Percentiles rank a stretch among this genome's conserved stretches.
These are phyloP conservation scores for Exophiala lecanii-corni DNA, from an alignment of 2,329 filamentous ascomycete species.

Conservation along the genomic window DNA sequence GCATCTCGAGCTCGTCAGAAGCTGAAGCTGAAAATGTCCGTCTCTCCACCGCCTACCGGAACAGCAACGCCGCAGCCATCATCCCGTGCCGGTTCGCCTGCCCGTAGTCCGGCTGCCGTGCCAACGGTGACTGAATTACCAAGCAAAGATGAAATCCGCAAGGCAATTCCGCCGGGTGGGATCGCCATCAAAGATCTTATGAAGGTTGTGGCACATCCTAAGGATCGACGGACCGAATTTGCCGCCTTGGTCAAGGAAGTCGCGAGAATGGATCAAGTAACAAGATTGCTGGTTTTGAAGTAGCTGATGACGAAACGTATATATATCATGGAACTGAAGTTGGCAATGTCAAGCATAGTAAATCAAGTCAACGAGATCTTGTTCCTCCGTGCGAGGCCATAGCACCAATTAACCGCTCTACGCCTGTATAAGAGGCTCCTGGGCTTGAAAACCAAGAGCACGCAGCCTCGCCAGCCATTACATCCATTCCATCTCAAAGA, in stretches of 20 bases:
- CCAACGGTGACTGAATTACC: slow-evolving; percentile 32
- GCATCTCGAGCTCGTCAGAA: slow-evolving; percentile 13
- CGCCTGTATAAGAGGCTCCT: no score
- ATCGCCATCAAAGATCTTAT: slow-evolving; percentile 43
- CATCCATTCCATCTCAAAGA: no score
- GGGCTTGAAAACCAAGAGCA: no score
- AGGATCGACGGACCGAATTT: slow-evolving; percentile 14
- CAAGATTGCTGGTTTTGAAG: slow-evolving; percentile 16
- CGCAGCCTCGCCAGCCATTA: no score
- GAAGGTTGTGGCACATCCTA: slow-evolving; percentile 23
- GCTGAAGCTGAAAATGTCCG: slow-evolving; percentile 23
- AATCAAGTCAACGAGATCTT: no score
- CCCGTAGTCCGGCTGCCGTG: slow-evolving; percentile 31
- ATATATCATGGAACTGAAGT: no score
- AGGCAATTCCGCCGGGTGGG: slow-evolving; percentile 42
- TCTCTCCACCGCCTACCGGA: slow-evolving; percentile 28
- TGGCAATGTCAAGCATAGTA: no score
- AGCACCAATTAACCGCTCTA: no score
- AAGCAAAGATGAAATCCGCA: slow-evolving; percentile 43
- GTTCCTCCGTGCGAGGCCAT: no score
- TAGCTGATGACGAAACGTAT: no score
- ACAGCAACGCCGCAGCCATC: slow-evolving; percentile 30
- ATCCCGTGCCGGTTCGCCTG: slow-evolving; percentile 60
- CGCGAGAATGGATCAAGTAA: slow-evolving; percentile 18
- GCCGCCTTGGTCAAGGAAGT: slow-evolving; percentile 17